Conservation (phyloP, 164 flowering plant genomes). For the Taxillus chinensis region DNA sequence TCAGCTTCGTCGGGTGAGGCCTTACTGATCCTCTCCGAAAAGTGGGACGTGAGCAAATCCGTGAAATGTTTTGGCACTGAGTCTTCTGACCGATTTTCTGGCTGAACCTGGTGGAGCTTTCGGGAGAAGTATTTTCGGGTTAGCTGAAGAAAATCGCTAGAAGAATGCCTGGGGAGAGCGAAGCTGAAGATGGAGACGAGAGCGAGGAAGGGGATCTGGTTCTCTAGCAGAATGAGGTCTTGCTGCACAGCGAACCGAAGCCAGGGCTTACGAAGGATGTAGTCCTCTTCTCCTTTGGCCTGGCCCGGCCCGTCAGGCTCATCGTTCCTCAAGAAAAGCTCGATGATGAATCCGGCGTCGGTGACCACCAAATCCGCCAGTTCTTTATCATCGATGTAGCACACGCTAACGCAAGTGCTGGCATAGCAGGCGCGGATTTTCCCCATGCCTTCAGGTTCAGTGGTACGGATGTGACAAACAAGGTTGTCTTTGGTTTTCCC, state of each 20-base stretch:
- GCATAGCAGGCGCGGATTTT: not conserved
- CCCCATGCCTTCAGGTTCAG: not conserved
- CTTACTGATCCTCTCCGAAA: not conserved
- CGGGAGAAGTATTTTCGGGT: not conserved
- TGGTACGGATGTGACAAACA: not conserved
- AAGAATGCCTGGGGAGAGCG: not conserved
- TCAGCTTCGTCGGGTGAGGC: too few species aligned
- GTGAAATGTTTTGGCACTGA: not conserved
- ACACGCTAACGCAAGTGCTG: not conserved
- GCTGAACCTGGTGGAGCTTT: not conserved
- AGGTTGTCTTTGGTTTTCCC: not conserved
- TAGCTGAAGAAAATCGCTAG: not conserved
- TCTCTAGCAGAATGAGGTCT: conserved; percentile 1
- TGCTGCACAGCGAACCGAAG: not conserved
- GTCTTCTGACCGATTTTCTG: not conserved
- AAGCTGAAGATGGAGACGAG: not conserved
- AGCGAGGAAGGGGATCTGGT: conserved; percentile 3
- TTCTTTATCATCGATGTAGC: not conserved
- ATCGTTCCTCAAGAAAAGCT: not conserved
- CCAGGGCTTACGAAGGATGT: not conserved
- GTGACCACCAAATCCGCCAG: not conserved
- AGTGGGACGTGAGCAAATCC: not conserved
- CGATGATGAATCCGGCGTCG: not conserved
- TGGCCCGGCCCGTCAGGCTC: not conserved
- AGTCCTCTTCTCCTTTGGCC: not conserved